Percentiles rank a stretch among this genome's conserved stretches.
phyloP scores from a whole-genome alignment of 2,329 filamentous ascomycete species.

The Fusarium papillatum region DNA sequence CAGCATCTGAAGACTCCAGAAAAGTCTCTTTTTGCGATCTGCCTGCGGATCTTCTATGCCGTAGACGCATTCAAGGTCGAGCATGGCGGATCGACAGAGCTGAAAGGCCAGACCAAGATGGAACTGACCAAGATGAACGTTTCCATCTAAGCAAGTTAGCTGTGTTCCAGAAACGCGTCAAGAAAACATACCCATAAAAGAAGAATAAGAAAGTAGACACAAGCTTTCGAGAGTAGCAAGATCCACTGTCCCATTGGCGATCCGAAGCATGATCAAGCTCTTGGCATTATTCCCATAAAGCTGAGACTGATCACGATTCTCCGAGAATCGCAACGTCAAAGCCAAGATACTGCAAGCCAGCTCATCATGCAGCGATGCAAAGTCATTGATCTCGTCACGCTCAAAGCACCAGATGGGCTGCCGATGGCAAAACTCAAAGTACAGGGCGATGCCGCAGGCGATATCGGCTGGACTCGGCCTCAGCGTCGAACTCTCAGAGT shows the following conservation, averaged over 20 bases:
- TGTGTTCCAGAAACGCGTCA: conserved; percentile 1
- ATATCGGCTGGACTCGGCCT: conserved; percentile 50
- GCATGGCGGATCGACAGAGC: conserved; percentile 63
- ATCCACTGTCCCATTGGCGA: conserved; percentile 64
- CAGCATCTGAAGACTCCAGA: conserved; percentile 65
- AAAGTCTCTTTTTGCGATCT: conserved; percentile 63
- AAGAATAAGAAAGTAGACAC: conserved; percentile 63
- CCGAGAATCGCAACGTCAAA: conserved; percentile 54
- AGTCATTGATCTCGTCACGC: conserved; percentile 54
- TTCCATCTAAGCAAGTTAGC: conserved; percentile 54
- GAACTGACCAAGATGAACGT: conserved; percentile 62
- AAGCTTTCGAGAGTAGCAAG: conserved; percentile 64
- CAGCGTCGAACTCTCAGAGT: conserved; percentile 43
- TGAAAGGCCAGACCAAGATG: conserved; percentile 64
- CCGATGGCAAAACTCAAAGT: conserved; percentile 59
- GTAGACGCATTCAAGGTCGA: conserved; percentile 59
- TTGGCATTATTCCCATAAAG: conserved; percentile 55
- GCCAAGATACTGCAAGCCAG: conserved; percentile 57
- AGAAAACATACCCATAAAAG: conserved; percentile 58
- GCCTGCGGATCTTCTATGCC: conserved; percentile 47
- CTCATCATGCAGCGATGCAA: conserved; percentile 52
- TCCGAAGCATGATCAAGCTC: conserved; percentile 61
- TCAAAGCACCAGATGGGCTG: conserved; percentile 62
- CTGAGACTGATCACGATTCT: conserved; percentile 49
- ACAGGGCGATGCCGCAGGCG: conserved; percentile 51